A percentile compares a stretch with the other conserved stretches of the same genome.
Evolutionary conservation across 179 eudicot genomes (phyloP).

Genomic region (Pouteria campechiana): DNA sequence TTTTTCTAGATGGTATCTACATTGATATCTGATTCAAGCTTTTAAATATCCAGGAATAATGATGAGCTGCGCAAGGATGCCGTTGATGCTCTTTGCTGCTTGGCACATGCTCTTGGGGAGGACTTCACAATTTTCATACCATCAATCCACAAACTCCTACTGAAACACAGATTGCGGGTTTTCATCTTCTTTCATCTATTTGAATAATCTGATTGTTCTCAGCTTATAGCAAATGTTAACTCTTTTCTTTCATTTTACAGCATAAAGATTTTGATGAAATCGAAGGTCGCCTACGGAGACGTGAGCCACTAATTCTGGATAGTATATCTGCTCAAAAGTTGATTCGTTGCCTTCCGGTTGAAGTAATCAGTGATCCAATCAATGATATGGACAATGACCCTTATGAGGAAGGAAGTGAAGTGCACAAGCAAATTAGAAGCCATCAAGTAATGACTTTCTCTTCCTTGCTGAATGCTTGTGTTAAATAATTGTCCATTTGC

Average conservation of each 20-base stretch:
- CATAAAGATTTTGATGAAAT: slow-evolving; percentile 97
- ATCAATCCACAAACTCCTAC: slow-evolving; percentile 74
- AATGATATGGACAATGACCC: slow-evolving; percentile 78
- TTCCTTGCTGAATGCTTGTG: neutral
- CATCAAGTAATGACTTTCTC: slow-evolving; percentile 42
- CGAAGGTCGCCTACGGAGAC: slow-evolving; percentile 63
- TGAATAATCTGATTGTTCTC: neutral
- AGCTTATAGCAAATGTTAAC: neutral
- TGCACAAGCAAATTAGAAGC: slow-evolving; percentile 39
- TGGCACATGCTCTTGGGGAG: slow-evolving; percentile 94
- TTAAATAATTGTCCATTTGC: too few relatives aligned
- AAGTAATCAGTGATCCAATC: slow-evolving; percentile 82
- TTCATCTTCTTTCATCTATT: slow-evolving; percentile 5
- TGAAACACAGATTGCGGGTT: slow-evolving; percentile 83
- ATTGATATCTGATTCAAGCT: too few relatives aligned
- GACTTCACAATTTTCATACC: slow-evolving; percentile 92
- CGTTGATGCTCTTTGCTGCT: slow-evolving; percentile 91
- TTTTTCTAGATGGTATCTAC: too few relatives aligned
- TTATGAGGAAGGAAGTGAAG: slow-evolving; percentile 46
- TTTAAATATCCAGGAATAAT: slow-evolving; percentile 48
- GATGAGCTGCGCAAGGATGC: slow-evolving; percentile 94
- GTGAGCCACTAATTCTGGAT: slow-evolving; percentile 62
- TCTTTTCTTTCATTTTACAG: slow-evolving; percentile 35
- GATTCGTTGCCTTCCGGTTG: slow-evolving; percentile 68
- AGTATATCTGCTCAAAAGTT: slow-evolving; percentile 64